A percentile compares a stretch with the other conserved stretches of the same genome.
phyloP scores from a whole-genome alignment of 1,284 basidiomycete species.

The Ganoderma boninense region DNA sequence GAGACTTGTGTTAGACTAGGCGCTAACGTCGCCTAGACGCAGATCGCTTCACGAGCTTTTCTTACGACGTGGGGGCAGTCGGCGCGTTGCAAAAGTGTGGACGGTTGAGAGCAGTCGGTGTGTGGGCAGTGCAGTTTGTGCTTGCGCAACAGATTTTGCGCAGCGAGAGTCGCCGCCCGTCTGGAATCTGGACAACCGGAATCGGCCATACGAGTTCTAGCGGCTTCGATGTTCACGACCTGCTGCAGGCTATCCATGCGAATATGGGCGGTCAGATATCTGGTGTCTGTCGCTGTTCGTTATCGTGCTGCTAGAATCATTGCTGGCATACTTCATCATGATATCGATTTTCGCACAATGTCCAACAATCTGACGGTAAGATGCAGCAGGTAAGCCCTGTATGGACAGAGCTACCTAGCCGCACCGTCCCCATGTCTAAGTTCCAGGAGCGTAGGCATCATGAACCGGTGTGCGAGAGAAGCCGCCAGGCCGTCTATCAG shows the following conservation, averaged over 20 bases:
- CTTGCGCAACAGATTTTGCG: background rate
- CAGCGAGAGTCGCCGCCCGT: no score
- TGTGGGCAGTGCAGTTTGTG: background rate
- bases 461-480: background rate
- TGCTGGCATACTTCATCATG: background rate
- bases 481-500: background rate
- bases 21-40: no score
- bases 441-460: no score
- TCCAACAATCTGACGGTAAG: no score
- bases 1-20: background rate
- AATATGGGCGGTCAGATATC: no score
- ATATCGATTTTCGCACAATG: background rate
- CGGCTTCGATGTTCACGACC: no score
- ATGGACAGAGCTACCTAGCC: background rate
- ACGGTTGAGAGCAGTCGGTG: background rate
- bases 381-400: background rate
- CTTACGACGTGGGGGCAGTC: background rate
- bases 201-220: no score
- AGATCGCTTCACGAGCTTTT: no score
- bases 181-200: no score
- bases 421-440: no score
- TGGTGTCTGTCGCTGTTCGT: background rate
- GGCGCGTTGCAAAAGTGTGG: background rate
- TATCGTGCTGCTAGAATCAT: background rate
- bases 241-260: background rate